Evolutionary conservation across 2,329 filamentous ascomycete genomes (phyloP).

Genomic region (Diaporthe sp.): DNA sequence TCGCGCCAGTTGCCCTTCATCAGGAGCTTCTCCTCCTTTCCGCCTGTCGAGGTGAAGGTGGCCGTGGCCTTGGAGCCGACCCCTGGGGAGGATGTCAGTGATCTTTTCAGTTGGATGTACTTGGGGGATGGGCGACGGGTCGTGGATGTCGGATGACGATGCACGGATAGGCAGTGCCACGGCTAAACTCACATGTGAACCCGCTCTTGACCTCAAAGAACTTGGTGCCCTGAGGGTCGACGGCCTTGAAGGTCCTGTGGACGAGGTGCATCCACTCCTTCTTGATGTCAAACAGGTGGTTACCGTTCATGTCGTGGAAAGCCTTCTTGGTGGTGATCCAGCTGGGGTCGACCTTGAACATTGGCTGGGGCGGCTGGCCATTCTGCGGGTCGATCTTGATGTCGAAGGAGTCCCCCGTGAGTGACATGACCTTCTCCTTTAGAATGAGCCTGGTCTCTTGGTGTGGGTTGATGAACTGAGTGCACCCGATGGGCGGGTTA

Average conservation of each 20-base stretch:
- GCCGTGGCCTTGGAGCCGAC: slow-evolving; percentile 64
- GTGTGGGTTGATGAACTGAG: slow-evolving; percentile 36
- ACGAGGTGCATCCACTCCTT: slow-evolving; percentile 60
- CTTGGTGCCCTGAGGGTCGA: slow-evolving; percentile 56
- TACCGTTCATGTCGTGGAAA: slow-evolving; percentile 62
- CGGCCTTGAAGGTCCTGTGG: slow-evolving; percentile 62
- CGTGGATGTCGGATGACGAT: too few relatives aligned
- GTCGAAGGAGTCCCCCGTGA: slow-evolving; percentile 73
- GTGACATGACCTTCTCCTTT: slow-evolving; percentile 70
- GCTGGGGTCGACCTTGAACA: slow-evolving; percentile 61
- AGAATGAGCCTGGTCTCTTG: slow-evolving; percentile 63
- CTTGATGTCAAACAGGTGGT: slow-evolving; percentile 67
- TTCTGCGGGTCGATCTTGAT: slow-evolving; percentile 60
- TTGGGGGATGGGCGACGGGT: too few relatives aligned
- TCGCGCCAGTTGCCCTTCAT: slow-evolving; percentile 74
- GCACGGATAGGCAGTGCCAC: too few relatives aligned
- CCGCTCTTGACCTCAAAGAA: slow-evolving; percentile 67
- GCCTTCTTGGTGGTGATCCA: slow-evolving; percentile 63
- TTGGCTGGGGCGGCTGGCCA: slow-evolving; percentile 52
- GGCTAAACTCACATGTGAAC: slow-evolving; percentile 57
- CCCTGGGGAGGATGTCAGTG: slow-evolving; percentile 48
- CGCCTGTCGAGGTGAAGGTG: slow-evolving; percentile 59
- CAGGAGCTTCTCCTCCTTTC: slow-evolving; percentile 55
- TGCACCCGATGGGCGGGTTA: slow-evolving; percentile 45
- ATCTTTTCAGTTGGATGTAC: neutral